A percentile compares a stretch with the other conserved stretches of the same genome.
Conservation (phyloP, 768 basidiomycete species). For the Fistulinella prunicolor region DNA sequence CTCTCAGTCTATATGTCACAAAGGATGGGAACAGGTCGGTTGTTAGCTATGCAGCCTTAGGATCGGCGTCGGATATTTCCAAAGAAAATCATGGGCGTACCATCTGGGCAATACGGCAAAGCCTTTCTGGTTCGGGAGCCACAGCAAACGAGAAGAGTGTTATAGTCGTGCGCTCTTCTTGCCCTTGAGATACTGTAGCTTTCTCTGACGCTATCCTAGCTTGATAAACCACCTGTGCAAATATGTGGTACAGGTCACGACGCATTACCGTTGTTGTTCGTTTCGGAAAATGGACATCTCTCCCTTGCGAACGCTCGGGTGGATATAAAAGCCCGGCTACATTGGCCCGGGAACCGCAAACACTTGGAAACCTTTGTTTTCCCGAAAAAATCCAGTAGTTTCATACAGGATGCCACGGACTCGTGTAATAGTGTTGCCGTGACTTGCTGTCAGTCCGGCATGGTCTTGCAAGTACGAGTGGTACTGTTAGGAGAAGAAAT, state of each 20-base stretch:
- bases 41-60: constrained; percentile 56
- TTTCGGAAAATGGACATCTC: constrained; percentile 34
- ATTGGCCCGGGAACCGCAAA: constrained; percentile 26
- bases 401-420: constrained; percentile 19
- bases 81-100: constrained; percentile 44
- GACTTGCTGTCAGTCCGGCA: constrained; percentile 20
- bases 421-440: constrained; percentile 13
- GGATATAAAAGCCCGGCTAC: constrained; percentile 21
- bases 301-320: constrained; percentile 31
- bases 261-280: constrained; percentile 28
- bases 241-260: constrained; percentile 34
- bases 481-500: constrained; percentile 21
- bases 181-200: constrained; percentile 5
- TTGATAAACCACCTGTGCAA: constrained; percentile 40
- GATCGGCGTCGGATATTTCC: constrained; percentile 44
- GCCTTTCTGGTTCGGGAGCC: constrained; percentile 35
- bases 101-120: constrained; percentile 63
- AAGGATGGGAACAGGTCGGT: constrained; percentile 36
- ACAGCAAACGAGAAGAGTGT: constrained; percentile 39
- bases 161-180: constrained; percentile 40
- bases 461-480: constrained; percentile 22
- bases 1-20: constrained; percentile 41
- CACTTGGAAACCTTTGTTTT: constrained; percentile 33
- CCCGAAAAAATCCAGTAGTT: constrained; percentile 25
- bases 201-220: constrained; percentile 32